phyloP scores from a whole-genome alignment of 345 rosid genomes.

The Ceriops tagal region DNA sequence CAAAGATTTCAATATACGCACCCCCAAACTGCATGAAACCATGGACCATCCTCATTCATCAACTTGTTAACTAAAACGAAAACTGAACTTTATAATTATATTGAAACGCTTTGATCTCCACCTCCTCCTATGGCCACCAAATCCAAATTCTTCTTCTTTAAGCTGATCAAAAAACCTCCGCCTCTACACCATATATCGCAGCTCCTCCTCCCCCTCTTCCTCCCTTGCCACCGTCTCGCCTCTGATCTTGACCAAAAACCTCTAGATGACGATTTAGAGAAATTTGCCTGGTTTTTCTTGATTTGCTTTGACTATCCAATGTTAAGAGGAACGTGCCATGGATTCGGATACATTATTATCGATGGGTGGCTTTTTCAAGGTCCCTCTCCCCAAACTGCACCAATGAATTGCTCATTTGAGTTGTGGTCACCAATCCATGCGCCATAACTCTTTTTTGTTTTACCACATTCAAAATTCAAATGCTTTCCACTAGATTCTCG shows the following conservation, averaged over 20 bases:
- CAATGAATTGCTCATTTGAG: neutral
- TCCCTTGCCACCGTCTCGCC: conserved; percentile 15
- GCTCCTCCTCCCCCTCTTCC: conserved; percentile 18
- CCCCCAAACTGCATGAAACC: no score
- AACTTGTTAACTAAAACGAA: no score
- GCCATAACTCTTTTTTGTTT: neutral
- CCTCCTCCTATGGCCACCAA: conserved; percentile 12
- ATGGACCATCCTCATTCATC: no score
- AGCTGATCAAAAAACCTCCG: conserved; percentile 34
- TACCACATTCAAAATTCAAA: neutral
- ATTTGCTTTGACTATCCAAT: no score
- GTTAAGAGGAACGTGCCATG: conserved; percentile 51
- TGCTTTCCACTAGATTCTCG: no score
- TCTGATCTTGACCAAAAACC: conserved; percentile 18
- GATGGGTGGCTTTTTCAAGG: neutral
- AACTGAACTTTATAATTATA: no score
- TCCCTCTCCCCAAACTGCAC: neutral
- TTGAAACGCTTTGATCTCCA: no score
- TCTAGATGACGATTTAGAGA: neutral
- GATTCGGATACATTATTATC: neutral
- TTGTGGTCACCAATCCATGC: no score
- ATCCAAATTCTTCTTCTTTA: conserved; percentile 29
- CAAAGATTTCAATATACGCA: no score
- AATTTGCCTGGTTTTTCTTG: neutral
- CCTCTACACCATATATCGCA: conserved; percentile 18